These are phyloP conservation scores for Acacia crassicarpa DNA, from an alignment of 306 rosid genomes.

Conservation along the genomic window DNA sequence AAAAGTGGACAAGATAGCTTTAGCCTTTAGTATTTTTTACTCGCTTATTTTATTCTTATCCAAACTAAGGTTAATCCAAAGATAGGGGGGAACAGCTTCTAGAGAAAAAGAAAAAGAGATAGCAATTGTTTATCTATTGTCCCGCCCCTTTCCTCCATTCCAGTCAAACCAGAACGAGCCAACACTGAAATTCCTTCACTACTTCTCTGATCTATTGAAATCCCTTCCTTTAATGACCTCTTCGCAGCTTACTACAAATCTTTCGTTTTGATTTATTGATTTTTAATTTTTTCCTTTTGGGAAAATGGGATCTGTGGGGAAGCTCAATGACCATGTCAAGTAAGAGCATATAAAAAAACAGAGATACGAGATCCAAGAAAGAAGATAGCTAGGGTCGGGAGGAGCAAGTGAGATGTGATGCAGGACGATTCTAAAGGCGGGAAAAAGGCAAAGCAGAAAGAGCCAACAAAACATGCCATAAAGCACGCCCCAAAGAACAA, in stretches of 20 bases:
- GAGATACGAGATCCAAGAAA: not conserved
- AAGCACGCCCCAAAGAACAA: conserved; percentile 39
- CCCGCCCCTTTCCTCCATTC: too few species aligned
- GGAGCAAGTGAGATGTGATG: not conserved
- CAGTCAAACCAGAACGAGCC: not conserved
- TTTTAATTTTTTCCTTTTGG: fast-evolving
- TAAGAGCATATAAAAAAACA: not conserved
- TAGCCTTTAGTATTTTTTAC: too few species aligned
- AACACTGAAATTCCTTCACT: not conserved
- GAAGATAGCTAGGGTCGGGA: not conserved
- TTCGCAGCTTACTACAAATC: not conserved
- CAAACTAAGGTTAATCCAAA: too few species aligned
- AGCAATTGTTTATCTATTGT: not conserved
- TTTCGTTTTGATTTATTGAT: not conserved
- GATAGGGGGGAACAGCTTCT: not conserved
- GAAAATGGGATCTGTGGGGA: not conserved
- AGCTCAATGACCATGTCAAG: not conserved
- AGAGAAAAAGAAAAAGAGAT: not conserved
- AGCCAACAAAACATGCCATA: conserved; percentile 48
- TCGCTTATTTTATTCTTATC: too few species aligned
- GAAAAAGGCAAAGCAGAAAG: conserved; percentile 53
- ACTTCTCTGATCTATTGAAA: not conserved
- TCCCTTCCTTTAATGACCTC: not conserved
- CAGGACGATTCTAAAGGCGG: conserved; percentile 40
- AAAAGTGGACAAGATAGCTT: too few species aligned